These are phyloP conservation scores for Penicillium brevicompactum DNA, from an alignment of 2,329 filamentous ascomycete species.

Conservation along the genomic window DNA sequence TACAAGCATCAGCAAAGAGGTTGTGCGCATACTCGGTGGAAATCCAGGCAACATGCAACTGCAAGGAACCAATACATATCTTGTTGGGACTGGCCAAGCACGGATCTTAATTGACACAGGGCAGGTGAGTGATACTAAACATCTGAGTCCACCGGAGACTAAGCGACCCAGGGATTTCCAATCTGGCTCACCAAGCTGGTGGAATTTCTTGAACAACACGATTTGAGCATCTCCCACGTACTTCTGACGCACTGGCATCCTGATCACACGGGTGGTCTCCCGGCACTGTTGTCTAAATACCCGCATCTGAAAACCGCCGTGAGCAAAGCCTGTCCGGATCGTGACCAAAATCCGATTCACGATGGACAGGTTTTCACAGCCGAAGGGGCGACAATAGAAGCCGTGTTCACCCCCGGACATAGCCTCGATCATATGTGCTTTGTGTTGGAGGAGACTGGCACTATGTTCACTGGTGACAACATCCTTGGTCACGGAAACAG, in stretches of 20 bases:
- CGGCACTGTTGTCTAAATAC: slow-evolving; percentile 2
- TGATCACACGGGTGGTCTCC: slow-evolving; percentile 10
- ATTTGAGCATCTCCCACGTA: slow-evolving; percentile 6
- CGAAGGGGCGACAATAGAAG: neutral
- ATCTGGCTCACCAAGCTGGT: slow-evolving; percentile 9
- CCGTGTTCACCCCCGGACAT: slow-evolving; percentile 9
- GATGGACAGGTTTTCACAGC: slow-evolving; percentile 6
- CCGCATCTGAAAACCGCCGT: slow-evolving; percentile 1
- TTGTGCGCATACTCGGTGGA: slow-evolving; percentile 46
- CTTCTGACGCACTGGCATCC: slow-evolving; percentile 10
- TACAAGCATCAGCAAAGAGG: slow-evolving; percentile 40
- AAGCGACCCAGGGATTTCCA: slow-evolving; percentile 1
- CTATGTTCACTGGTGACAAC: slow-evolving; percentile 11
- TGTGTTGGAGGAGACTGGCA: slow-evolving; percentile 1
- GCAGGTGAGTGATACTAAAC: slow-evolving; percentile 1
- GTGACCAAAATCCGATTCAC: neutral
- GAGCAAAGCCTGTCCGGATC: slow-evolving; percentile 6
- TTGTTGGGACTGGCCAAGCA: slow-evolving; percentile 37
- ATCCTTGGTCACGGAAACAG: slow-evolving; percentile 10
- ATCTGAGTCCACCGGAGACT: neutral
- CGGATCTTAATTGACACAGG: slow-evolving; percentile 40
- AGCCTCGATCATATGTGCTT: slow-evolving; percentile 10
- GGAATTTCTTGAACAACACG: slow-evolving; percentile 2
- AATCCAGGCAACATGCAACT: slow-evolving; percentile 46
- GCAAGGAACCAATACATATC: slow-evolving; percentile 44